phyloP scores from a whole-genome alignment of 441 rosid genomes.

The Flueggea neowawraea region DNA sequence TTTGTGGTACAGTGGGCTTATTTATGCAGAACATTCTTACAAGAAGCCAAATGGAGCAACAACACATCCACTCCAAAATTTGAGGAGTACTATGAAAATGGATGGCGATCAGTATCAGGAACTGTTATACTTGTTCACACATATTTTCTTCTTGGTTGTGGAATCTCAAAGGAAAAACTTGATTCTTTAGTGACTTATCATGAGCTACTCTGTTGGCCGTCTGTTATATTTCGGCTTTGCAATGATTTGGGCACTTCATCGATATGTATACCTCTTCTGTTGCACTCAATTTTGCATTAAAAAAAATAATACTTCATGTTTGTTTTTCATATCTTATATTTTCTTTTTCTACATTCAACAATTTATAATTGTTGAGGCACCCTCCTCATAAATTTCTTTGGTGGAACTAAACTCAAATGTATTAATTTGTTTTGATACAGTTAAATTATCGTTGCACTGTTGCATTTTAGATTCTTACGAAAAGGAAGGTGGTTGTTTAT shows the following conservation, averaged over 20 bases:
- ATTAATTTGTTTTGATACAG: no score
- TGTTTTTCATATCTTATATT: no score
- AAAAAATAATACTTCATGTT: no score
- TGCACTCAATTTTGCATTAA: no score
- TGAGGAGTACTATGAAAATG: slow-evolving; percentile 24
- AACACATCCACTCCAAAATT: slow-evolving; percentile 11
- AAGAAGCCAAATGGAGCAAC: slow-evolving; percentile 26
- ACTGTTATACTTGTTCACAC: slow-evolving; percentile 25
- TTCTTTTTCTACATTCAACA: no score
- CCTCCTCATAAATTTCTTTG: no score
- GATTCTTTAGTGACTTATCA: slow-evolving; percentile 10
- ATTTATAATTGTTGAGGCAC: no score
- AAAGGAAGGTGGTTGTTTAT: no score
- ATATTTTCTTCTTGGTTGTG: slow-evolving; percentile 19
- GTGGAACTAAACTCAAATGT: no score
- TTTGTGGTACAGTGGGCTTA: slow-evolving; percentile 20
- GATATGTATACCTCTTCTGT: no score
- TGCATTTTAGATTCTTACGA: no score
- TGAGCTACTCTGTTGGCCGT: slow-evolving; percentile 22
- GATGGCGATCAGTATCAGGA: slow-evolving; percentile 43
- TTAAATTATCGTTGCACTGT: no score
- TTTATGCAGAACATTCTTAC: slow-evolving; percentile 14
- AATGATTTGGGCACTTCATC: slow-evolving; percentile 30
- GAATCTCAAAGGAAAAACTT: background rate
- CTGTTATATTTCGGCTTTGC: slow-evolving; percentile 36